These are phyloP conservation scores for Globisporangium spiculum DNA, from an alignment of 352 stramenopile genomes.

Conservation along the genomic window DNA sequence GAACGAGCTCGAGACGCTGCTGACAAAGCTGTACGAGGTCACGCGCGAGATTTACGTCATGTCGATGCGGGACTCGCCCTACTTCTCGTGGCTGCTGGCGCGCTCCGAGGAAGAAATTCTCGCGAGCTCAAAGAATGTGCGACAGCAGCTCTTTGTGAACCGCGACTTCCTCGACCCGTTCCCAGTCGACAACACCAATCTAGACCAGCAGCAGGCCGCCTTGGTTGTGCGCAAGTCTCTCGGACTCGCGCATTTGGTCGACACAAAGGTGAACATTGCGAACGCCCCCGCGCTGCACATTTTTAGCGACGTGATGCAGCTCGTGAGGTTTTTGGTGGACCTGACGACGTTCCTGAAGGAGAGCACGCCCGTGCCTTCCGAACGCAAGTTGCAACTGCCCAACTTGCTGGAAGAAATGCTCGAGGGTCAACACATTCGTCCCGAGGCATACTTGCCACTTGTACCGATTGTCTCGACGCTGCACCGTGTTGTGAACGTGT, in stretches of 20 bases:
- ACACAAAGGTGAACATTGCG: conserved; percentile 38
- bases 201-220: conserved; percentile 40
- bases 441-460: conserved; percentile 51
- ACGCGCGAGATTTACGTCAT: conserved; percentile 31
- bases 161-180: conserved; percentile 53
- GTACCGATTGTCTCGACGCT: conserved; percentile 21
- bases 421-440: conserved; percentile 38
- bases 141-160: conserved; percentile 24
- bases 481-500: conserved; percentile 49
- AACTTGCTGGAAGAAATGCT: conserved; percentile 43
- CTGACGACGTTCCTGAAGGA: conserved; percentile 66
- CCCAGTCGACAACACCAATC: conserved; percentile 26
- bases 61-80: conserved; percentile 40
- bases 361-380: conserved; percentile 37
- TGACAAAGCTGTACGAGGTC: conserved; percentile 41
- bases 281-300: conserved; percentile 46
- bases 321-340: conserved; percentile 62
- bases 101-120: conserved; percentile 48
- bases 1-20: conserved; percentile 33
- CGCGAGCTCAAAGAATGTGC: conserved; percentile 26
- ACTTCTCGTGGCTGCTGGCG: conserved; percentile 54
- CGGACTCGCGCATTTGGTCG: conserved; percentile 32
- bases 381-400: conserved; percentile 46
- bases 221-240: conserved; percentile 37
- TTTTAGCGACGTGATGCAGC: conserved; percentile 54